Evolutionary conservation across 2,329 filamentous ascomycete species (phyloP), one percentile per base, ranked within the genome.

Genomic region (Verruconis gallopava): DNA sequence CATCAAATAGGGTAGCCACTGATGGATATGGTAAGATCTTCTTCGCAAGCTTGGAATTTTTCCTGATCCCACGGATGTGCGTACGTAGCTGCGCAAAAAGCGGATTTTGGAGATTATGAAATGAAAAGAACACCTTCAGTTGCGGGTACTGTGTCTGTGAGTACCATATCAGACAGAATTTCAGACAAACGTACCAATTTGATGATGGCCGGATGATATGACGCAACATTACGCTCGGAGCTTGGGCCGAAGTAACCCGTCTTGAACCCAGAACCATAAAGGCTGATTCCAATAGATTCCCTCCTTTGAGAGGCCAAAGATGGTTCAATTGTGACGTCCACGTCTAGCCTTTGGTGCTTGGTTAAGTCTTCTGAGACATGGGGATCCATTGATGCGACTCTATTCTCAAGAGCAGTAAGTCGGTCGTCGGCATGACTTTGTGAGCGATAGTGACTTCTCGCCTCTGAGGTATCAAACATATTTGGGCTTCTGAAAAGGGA

Each of bases 1-100:
- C 41, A 0, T 53, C 53, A 25, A 58, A 51, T 1, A 67, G 53
- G 22, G 5, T 38, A 3, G 28, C n/a, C 18, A n/a, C 21, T 13
- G 34, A 35, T 25, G 28, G 11, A 3, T 14, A 11, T 14, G 35
- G 21, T 13, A 28, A 15, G 9, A 43, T 40, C 14, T 43, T 38
- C 22, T 38, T 43, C 21, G 20, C 28, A n/a, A 19, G 20, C 5
- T 33, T 30, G 6, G 21, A 20, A 13, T 19, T 15, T 15, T 43
- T 43, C 2, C 41, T 17, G 12, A 43, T 15, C 14, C 20, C 33
- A 13, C 30, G 15, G 5, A 32, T 21, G n/a, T 43, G 19, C n/a
- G 28, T 4, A 6, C 34, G 41, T 14, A 37, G 15, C 22, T 38
- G 37, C 18, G 34, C 12, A 25, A 43, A 5, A 21, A 20, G 11